Conservation (phyloP, 225 moss, liverwort and hornwort species). For the Neckera pumila region DNA sequence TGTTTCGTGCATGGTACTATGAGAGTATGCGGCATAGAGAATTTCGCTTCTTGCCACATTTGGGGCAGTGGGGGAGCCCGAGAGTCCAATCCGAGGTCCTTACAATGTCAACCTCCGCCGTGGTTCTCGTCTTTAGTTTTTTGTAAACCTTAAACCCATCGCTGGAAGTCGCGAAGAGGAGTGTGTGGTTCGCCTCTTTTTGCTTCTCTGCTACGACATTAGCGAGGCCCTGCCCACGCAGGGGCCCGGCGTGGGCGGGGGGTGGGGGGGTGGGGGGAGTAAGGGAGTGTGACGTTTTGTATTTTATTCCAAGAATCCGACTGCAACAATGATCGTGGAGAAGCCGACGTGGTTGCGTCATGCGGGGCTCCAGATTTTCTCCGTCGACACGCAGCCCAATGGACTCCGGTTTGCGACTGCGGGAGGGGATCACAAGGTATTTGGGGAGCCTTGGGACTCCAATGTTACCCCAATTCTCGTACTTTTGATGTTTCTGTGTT, state of each 20-base stretch:
- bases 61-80: not conserved
- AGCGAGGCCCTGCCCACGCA: slow-evolving; percentile 57
- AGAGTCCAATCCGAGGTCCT: not conserved
- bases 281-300: not conserved
- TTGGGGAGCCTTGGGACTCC: not conserved
- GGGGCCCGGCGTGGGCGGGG: slow-evolving; percentile 61
- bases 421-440: slow-evolving; percentile 92
- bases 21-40: not conserved
- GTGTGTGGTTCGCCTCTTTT: not conserved
- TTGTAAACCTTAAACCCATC: slow-evolving; percentile 33
- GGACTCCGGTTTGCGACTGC: slow-evolving; percentile 95
- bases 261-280: not conserved
- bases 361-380: slow-evolving; percentile 97
- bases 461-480: not conserved
- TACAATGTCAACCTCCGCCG: slow-evolving; percentile 7
- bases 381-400: slow-evolving; percentile 88
- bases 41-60: slow-evolving; percentile 18
- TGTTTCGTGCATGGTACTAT: not conserved
- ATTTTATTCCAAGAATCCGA: not conserved
- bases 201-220: slow-evolving; percentile 39
- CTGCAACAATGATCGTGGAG: slow-evolving; percentile 76
- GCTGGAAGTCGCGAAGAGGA: not conserved
- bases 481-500: not conserved
- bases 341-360: slow-evolving; percentile 97
- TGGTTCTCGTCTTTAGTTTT: not conserved